Conservation (phyloP, 352 stramenopile genomes). For the Phytophthora kernoviae region DNA sequence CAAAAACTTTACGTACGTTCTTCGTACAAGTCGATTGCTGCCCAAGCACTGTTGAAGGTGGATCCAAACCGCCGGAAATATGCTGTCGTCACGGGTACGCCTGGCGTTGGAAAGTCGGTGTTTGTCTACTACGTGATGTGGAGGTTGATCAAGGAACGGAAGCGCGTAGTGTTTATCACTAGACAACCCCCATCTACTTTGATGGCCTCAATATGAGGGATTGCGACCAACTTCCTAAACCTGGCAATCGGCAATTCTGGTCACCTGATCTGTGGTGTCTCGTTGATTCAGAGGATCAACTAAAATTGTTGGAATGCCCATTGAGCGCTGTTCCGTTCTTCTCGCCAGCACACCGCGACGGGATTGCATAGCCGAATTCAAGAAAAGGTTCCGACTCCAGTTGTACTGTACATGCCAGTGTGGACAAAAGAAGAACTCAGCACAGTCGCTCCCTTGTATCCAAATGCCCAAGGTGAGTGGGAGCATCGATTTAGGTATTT, state of each 20-base stretch:
- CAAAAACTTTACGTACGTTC: constrained; percentile 30
- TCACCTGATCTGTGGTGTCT: constrained; percentile 37
- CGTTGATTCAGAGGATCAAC: constrained; percentile 29
- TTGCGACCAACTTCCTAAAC: constrained; percentile 7
- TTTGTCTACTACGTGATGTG: constrained; percentile 46
- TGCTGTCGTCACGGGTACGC: constrained; percentile 36
- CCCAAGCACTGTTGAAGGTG: constrained; percentile 24
- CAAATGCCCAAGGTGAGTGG: constrained; percentile 22
- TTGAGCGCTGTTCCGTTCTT: constrained; percentile 22
- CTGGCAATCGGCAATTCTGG: constrained; percentile 23
- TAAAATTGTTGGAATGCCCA: constrained; percentile 19
- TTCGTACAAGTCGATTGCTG: constrained; percentile 30
- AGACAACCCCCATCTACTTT: constrained; percentile 25
- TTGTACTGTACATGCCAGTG: constrained; percentile 41
- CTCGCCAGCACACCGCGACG: constrained; percentile 32
- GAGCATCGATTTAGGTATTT: constrained; percentile 26
- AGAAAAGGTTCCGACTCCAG: constrained; percentile 33
- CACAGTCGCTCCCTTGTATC: constrained; percentile 30
- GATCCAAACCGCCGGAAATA: constrained; percentile 25
- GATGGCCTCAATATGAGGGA: constrained; percentile 27
- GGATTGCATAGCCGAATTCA: constrained; percentile 40
- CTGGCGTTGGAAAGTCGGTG: constrained; percentile 38
- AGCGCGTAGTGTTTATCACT: constrained; percentile 28
- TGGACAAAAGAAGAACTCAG: constrained; percentile 39
- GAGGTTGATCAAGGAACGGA: constrained; percentile 39